phyloP scores from a whole-genome alignment of 2,329 filamentous ascomycete species.

The Zalaria obscura region DNA sequence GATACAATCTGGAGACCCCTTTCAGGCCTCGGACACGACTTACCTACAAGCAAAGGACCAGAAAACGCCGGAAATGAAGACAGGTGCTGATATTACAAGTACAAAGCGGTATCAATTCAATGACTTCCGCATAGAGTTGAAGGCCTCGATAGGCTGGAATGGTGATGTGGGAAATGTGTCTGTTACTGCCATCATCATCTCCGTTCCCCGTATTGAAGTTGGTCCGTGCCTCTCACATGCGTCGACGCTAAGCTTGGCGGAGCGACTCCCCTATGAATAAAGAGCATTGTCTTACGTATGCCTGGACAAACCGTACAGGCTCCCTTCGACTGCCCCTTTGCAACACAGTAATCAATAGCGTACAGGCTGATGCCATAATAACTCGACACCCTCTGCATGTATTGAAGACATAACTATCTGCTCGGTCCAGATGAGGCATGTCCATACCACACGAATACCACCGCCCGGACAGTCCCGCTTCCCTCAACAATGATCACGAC shows the following conservation, averaged over 20 bases:
- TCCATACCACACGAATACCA: conserved; percentile 30
- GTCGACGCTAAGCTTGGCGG: too few species aligned
- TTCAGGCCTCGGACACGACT: neutral
- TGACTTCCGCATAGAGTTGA: neutral
- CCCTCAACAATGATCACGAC: conserved; percentile 22
- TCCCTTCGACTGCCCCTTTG: too few species aligned
- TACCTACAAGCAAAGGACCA: neutral
- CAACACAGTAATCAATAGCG: too few species aligned
- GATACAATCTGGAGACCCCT: neutral
- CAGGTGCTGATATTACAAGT: neutral
- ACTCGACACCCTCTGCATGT: too few species aligned
- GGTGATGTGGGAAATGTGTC: neutral
- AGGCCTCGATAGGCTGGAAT: neutral
- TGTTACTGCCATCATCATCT: too few species aligned
- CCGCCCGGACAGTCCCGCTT: conserved; percentile 17
- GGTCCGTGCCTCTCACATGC: too few species aligned
- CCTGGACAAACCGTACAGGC: too few species aligned
- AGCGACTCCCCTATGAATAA: too few species aligned
- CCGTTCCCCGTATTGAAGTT: too few species aligned
- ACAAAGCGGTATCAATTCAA: neutral
- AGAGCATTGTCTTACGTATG: too few species aligned
- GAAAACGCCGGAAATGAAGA: neutral
- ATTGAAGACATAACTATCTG: too few species aligned
- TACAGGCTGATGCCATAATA: too few species aligned
- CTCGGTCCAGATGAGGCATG: conserved; percentile 26